Evolutionary conservation across 495 filamentous ascomycete genomes (phyloP).

Genomic region (Oleoguttula mirabilis): DNA sequence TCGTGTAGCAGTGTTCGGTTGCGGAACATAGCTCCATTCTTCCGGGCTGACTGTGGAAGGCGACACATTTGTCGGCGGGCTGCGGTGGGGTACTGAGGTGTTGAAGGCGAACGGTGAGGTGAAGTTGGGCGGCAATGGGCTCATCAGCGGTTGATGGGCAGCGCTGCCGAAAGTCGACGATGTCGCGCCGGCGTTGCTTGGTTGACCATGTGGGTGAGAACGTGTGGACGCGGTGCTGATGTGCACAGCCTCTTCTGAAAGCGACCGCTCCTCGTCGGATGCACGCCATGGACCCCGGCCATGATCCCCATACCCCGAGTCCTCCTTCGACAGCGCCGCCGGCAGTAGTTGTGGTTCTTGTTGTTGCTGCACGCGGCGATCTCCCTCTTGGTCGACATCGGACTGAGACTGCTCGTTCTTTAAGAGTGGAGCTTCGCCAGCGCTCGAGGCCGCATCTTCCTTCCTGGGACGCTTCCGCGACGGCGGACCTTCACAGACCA

Average conservation of each 20-base stretch:
- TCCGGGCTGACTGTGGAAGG: too few relatives aligned
- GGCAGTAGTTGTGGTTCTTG: neutral
- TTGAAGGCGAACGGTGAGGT: too few relatives aligned
- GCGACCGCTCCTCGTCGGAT: too few relatives aligned
- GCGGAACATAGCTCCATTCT: too few relatives aligned
- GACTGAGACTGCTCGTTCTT: neutral
- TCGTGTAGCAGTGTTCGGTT: too few relatives aligned
- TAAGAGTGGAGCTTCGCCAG: neutral
- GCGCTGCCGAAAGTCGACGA: neutral
- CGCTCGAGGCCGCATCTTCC: neutral
- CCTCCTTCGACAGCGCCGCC: neutral
- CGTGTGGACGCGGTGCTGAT: neutral
- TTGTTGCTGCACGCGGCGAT: neutral
- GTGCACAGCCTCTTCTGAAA: neutral
- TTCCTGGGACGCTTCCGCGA: neutral
- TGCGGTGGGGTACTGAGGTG: too few relatives aligned
- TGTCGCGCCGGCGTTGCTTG: neutral
- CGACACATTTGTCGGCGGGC: too few relatives aligned
- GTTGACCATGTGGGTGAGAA: neutral
- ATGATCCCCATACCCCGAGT: neutral
- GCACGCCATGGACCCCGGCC: too few relatives aligned
- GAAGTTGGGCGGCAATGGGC: neutral
- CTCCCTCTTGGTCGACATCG: neutral
- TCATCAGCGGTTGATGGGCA: neutral
- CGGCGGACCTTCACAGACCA: slow-evolving; percentile 1